Conservation (phyloP, 2,329 filamentous ascomycete genomes). For the Cylindrodendrum hubeiense region DNA sequence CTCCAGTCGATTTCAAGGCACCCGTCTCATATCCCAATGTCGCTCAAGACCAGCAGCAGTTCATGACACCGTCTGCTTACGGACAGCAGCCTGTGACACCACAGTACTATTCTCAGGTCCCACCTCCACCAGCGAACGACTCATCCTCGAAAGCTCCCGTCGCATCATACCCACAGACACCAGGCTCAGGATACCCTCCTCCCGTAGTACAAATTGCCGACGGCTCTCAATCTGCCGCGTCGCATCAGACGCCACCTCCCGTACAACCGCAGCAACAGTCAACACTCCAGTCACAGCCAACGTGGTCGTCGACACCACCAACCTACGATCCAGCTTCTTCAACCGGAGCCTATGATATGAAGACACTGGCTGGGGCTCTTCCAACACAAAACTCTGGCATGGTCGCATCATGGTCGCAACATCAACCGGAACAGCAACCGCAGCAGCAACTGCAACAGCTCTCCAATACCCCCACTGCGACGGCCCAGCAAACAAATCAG, state of each 20-base stretch:
- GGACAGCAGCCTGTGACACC: constrained; percentile 1
- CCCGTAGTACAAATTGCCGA: fast-evolving
- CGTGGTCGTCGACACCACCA: background rate
- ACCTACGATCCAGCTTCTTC: background rate
- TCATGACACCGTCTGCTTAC: background rate
- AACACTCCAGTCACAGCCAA: background rate
- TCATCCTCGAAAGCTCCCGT: background rate
- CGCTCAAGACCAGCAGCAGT: background rate
- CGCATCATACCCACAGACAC: constrained; percentile 22
- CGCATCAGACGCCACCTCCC: background rate
- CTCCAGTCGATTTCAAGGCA: constrained; percentile 21
- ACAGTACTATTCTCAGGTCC: constrained; percentile 14
- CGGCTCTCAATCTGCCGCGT: background rate
- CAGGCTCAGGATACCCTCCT: background rate
- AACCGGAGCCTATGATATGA: constrained; percentile 28
- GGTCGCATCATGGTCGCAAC: background rate
- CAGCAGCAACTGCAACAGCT: background rate
- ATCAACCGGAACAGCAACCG: background rate
- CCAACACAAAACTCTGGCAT: background rate
- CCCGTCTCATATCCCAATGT: background rate
- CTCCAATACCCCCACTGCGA: background rate
- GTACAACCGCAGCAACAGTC: background rate
- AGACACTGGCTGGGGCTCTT: constrained; percentile 27
- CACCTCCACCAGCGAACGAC: background rate
- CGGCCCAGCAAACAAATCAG: too few relatives aligned